Base-by-base conservation (phyloP, 78 protist species). In the Dictyostelium firmibasis region DNA sequence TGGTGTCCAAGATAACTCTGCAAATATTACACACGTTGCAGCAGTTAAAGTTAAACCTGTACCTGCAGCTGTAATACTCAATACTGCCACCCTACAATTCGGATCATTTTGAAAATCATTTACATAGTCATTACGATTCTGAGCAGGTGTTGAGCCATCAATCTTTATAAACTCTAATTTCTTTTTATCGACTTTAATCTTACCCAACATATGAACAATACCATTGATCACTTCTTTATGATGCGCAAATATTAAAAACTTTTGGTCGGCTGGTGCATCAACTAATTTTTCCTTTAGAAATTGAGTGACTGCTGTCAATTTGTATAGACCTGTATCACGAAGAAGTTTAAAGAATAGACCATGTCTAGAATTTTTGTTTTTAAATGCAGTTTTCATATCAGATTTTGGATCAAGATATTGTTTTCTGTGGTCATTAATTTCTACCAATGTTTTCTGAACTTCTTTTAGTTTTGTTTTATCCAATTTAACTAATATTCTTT, bases 1-100 rank as follows among this genome's bases (percentile, higher is more conserved):
- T 8, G 99, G 99, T 1, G 96, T 97, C 99, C 99, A 98, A 47
- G 47, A 76, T 13, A 98, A 89, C 81, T 98, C 99, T 3, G 98
- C 99, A 81, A 98, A 98, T 41, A 98, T 84, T 9, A 95, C 99
- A 18, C 69, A 69, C 62, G 47, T 67, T 10, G 98, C 96, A 2
- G 96, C 97, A 5, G 97, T 97, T 60, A 98, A 76, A 4, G 96
- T 91, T n/a, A 98, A 41, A 11, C 99, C 99, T 27, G 92, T 84
- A 2, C 98, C 98, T 3, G 98, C 98, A 0, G 98, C 99, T 1
- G 92, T 89, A 23, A 98, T 69, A 47, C 97, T 87, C 25, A 98
- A 96, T 10, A 98, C n/a, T 10, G 99, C 99, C 23, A 96, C 91
- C 18, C 18, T 29, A 74, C 70, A 57, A 7, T 50, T 36, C n/a